Percentiles rank a stretch among this genome's conserved stretches.
Evolutionary conservation across 768 basidiomycete species (phyloP).

Genomic region (Kondoa malvinella): DNA sequence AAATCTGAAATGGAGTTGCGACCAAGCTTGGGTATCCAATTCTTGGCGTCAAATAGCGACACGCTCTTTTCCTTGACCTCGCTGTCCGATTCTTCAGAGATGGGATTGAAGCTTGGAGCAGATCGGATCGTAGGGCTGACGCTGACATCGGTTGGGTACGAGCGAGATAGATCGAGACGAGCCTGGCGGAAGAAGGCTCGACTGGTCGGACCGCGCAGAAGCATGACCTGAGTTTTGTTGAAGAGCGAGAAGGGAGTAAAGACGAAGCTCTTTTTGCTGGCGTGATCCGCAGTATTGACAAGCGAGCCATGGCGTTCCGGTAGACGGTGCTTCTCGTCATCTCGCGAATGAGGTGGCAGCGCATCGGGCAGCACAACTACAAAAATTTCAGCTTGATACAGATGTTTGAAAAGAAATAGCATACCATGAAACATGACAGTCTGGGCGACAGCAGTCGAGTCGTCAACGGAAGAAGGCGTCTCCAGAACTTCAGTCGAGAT

Average conservation of each 20-base stretch:
- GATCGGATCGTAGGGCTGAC: neutral
- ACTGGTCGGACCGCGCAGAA: conserved; percentile 1
- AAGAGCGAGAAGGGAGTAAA: conserved; percentile 31
- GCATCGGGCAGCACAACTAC: neutral
- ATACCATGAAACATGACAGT: conserved; percentile 31
- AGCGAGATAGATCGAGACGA: neutral
- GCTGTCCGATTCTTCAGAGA: neutral
- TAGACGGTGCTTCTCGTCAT: neutral
- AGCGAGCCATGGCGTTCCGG: neutral
- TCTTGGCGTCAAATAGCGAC: neutral
- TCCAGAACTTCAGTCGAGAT: conserved; percentile 31
- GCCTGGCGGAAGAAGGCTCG: neutral
- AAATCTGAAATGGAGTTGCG: neutral
- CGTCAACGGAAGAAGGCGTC: conserved; percentile 29
- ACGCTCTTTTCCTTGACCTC: neutral
- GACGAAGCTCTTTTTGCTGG: neutral
- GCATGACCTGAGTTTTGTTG: conserved; percentile 29
- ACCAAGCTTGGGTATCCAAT: neutral
- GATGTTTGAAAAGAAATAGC: conserved; percentile 23
- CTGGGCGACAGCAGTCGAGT: conserved; percentile 30
- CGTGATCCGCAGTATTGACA: neutral
- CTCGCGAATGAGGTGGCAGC: neutral
- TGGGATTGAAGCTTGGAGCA: neutral
- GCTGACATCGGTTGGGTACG: neutral
- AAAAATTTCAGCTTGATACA: neutral